Evolutionary conservation across 495 filamentous ascomycete species (phyloP), one percentile per base, ranked within the genome.

Genomic region (Neurospora sp.): DNA sequence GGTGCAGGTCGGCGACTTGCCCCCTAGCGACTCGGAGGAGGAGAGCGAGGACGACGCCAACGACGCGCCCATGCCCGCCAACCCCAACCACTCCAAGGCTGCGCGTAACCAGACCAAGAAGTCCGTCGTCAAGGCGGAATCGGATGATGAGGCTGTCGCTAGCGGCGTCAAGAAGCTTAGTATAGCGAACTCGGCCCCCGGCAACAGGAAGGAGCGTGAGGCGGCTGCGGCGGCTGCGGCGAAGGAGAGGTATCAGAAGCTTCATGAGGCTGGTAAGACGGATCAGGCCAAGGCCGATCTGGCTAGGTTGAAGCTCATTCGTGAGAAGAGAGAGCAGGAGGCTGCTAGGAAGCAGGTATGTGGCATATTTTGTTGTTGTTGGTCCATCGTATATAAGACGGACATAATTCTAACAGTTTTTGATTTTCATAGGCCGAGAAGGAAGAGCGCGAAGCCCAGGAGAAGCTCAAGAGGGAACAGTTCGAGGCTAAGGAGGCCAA

Each of bases 231-330:
- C 94, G 0, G 90, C 92, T 75, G 92, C 93, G 81, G 93, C 93
- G 10, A 93, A 93, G 78, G 94, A 97, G 86, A 87, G 91, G 71
- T 98, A 97, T 78, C 87, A 91, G 87, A 97, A 98, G 86, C 80
- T 98, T 76, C 96, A 99, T 77, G 93, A 93, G 72, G 93, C 93
- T 77, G 96, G 96, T 72, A 98, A 98, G 88, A 98, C 96, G 45
- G 96, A 99, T 71, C 93, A 98, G 85, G 96, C 95, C 28, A 92
- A 91, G 76, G 90, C 93, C n/a, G 96, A 99, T 85, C 77, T 98
- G 78, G 96, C 92, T 70, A 85, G 96, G 71, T 80, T 99, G 79
- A 88, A 84, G 76, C 77, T 94, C 70, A 92, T 99, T 72, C 87
- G 90, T 34, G 92, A 97, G 87, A 90, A 92, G 85, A 87, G 96